These are phyloP conservation scores for Coemansia sp. DNA, from an alignment of 192 early-diverging fungal species.

Conservation along the genomic window DNA sequence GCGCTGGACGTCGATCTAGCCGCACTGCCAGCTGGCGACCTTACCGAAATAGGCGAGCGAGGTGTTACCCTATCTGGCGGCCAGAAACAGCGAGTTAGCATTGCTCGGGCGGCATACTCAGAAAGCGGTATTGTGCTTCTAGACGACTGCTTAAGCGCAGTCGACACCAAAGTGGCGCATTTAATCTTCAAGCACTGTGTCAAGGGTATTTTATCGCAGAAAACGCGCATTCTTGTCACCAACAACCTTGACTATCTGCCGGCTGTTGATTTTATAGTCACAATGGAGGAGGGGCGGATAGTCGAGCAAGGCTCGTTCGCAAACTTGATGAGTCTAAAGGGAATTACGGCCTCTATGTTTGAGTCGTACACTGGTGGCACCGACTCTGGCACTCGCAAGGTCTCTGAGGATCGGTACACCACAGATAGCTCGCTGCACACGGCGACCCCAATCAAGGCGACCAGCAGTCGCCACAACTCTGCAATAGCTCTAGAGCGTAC, in stretches of 20 bases:
- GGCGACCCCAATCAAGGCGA: constrained; percentile 31
- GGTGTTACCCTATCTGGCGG: constrained; percentile 71
- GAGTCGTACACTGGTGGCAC: constrained; percentile 41
- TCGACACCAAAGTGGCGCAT: constrained; percentile 56
- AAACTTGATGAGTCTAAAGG: constrained; percentile 54
- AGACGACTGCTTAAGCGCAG: constrained; percentile 77
- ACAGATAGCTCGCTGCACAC: constrained; percentile 45
- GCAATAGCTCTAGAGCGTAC: no score
- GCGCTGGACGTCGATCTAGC: constrained; percentile 73
- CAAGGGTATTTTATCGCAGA: constrained; percentile 32
- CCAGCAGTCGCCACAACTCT: neutral
- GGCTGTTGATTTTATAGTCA: constrained; percentile 54
- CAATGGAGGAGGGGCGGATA: constrained; percentile 50
- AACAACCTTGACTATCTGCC: constrained; percentile 56
- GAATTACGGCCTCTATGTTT: constrained; percentile 39
- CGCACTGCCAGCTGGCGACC: constrained; percentile 66
- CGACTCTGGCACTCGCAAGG: neutral
- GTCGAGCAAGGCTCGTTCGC: constrained; percentile 60
- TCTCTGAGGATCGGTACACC: neutral
- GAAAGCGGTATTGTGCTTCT: constrained; percentile 70
- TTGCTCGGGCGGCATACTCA: constrained; percentile 81
- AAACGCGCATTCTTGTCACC: constrained; percentile 69
- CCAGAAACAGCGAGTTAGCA: constrained; percentile 75
- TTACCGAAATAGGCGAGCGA: constrained; percentile 68
- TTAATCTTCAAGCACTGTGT: constrained; percentile 59